Conservation (phyloP, 1,139 yeast species). For the Casaregolazyma lundiana region DNA sequence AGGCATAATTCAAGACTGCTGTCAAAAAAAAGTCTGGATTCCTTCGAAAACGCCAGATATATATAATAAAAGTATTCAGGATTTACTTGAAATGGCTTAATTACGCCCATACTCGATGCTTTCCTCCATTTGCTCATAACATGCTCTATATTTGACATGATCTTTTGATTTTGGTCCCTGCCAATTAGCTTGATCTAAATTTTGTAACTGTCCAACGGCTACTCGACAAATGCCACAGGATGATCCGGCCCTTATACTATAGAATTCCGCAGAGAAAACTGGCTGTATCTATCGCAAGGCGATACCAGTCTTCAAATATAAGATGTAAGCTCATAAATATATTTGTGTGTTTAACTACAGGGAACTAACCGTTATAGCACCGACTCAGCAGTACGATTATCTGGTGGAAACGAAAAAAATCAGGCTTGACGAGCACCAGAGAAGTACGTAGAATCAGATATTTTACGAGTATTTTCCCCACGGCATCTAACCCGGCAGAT, state of each 20-base stretch:
- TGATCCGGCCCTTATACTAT: neutral
- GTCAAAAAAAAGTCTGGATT: too few species aligned
- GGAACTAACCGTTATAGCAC: constrained; percentile 28
- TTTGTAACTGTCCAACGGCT: too few species aligned
- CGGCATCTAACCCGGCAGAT: constrained; percentile 5
- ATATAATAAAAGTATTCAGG: too few species aligned
- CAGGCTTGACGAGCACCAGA: constrained; percentile 63
- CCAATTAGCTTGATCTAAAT: too few species aligned
- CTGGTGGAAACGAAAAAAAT: constrained; percentile 50
- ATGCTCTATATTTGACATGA: too few species aligned
- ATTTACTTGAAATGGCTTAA: too few species aligned
- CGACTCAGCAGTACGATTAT: constrained; percentile 57
- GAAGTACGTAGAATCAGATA: constrained; percentile 21
- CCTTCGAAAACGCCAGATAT: too few species aligned
- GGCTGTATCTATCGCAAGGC: neutral
- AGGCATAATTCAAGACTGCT: too few species aligned
- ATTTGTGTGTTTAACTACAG: neutral
- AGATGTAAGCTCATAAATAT: neutral
- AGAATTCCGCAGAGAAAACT: neutral
- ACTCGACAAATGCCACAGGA: neutral
- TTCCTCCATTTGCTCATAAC: too few species aligned
- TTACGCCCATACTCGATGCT: too few species aligned
- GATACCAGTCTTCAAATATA: neutral
- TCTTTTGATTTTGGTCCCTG: too few species aligned
- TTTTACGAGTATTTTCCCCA: neutral